These are phyloP conservation scores for Torulaspora indica DNA, from an alignment of 805 yeast genomes.

Conservation along the genomic window DNA sequence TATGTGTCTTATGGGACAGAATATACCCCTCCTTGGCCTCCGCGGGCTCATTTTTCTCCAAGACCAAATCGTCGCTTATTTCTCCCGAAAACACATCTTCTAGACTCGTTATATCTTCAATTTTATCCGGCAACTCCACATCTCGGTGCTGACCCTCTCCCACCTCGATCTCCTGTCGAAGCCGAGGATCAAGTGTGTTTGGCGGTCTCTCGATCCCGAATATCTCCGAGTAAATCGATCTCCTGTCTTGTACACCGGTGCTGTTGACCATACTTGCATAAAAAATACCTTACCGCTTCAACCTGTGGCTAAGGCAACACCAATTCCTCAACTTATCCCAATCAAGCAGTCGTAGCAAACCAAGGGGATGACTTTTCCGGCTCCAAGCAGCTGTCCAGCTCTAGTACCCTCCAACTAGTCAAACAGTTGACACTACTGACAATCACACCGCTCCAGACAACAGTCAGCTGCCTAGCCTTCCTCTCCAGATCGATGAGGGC, in stretches of 20 bases:
- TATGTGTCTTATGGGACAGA: constrained; percentile 22
- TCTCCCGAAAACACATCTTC: constrained; percentile 20
- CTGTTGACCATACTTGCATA: constrained; percentile 7
- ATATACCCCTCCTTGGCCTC: constrained; percentile 16
- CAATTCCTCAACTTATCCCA: background rate
- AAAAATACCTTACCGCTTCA: background rate
- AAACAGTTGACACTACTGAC: background rate
- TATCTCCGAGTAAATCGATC: constrained; percentile 25
- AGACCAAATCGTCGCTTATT: constrained; percentile 21
- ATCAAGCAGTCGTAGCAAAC: background rate
- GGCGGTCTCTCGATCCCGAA: constrained; percentile 30
- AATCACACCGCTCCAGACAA: background rate
- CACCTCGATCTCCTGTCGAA: constrained; percentile 4
- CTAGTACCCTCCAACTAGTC: background rate
- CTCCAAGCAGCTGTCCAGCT: background rate
- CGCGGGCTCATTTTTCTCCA: constrained; percentile 6
- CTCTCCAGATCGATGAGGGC: background rate
- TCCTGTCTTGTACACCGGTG: constrained; percentile 15
- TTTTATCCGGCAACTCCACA: constrained; percentile 18
- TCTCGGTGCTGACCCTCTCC: background rate
- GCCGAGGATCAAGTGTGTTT: constrained; percentile 17
- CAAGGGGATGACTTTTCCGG: background rate
- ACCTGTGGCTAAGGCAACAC: background rate
- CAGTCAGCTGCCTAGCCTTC: background rate
- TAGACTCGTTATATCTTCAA: constrained; percentile 25